Percentiles rank a stretch among this genome's conserved stretches.
These are phyloP conservation scores for Penicillium aurantiogriseum DNA, from an alignment of 2,329 filamentous ascomycete genomes.

Conservation along the genomic window DNA sequence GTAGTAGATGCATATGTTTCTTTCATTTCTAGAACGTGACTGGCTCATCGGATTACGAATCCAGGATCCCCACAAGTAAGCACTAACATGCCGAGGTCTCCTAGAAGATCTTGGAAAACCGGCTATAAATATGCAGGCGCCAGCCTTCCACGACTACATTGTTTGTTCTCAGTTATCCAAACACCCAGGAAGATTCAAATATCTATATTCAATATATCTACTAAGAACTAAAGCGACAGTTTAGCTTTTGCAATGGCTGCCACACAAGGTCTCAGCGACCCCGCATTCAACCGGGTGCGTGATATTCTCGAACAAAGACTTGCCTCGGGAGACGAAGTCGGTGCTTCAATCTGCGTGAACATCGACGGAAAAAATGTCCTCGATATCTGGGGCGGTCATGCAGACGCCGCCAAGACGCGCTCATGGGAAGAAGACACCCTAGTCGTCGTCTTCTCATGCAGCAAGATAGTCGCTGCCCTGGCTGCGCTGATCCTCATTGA, in stretches of 20 bases:
- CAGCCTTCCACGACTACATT: background rate
- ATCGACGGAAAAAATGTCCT: constrained; percentile 51
- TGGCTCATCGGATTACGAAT: background rate
- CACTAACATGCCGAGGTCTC: background rate
- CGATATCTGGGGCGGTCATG: constrained; percentile 43
- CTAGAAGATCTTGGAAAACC: background rate
- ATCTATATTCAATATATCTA: background rate
- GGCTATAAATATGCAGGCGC: background rate
- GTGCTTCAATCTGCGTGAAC: constrained; percentile 44
- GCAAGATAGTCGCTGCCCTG: constrained; percentile 28
- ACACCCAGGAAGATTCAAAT: background rate
- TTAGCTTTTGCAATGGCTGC: constrained; percentile 16
- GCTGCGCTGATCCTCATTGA: constrained; percentile 28
- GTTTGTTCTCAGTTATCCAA: background rate
- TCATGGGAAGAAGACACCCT: constrained; percentile 39
- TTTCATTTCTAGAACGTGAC: background rate
- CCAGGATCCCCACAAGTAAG: background rate
- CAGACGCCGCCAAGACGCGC: constrained; percentile 30
- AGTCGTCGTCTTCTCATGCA: constrained; percentile 27
- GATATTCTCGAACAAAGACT: constrained; percentile 38
- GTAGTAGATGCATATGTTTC: background rate
- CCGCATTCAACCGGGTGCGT: constrained; percentile 38
- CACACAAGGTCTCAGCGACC: constrained; percentile 40
- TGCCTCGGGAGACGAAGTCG: constrained; percentile 43
- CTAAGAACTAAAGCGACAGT: background rate